Base-by-base conservation (phyloP, 2,329 filamentous ascomycete species). In the Colletotrichum limetticola region DNA sequence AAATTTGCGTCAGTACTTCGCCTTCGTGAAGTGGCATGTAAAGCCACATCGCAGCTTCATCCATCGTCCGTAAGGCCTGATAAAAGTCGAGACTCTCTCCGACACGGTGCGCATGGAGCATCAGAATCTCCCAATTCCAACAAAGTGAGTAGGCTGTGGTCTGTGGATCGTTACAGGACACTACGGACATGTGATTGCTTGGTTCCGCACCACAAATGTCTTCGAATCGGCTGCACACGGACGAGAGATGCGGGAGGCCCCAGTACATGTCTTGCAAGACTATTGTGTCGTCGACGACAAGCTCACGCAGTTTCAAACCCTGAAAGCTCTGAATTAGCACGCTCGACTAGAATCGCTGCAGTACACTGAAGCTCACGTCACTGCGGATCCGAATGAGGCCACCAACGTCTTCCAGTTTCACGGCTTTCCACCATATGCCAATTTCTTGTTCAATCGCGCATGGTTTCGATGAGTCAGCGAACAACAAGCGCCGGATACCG, bases 101-200 rank as follows among this genome's bases (percentile, higher is more conserved):
- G 16, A 7, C 46, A 12, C 2, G 4, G 49, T 68, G 66, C 42
- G 66, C 49, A 24, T 68, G 49, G 7, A 68, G 30, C 32, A 56
- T 46, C 4, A 46, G 8, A 8, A 68, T 68, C 4, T 32, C 6
- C 3, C 7, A 11, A 3, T 68, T 62, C 57, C 49, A 68, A 28
- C 49, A 68, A 2, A 68, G 58, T 12, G 49, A 62, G 58, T 68
- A 68, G 5, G 30, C 66, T 6, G 46, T 68, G 24, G 30, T 68
- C 32, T 46, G 32, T 5, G 57, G 46, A 57, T 57, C 35, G 24
- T 68, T 68, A 16, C 58, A 68, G 5, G 22, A 16, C 9, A 46
- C 9, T 8, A 46, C 49, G 16, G 66, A 62, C 58, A 68, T 62
- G 8, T 5, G 35, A 5, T 56, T 4, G 58, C 22, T 62, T 30